Evolutionary conservation across 345 rosid species (phyloP), one percentile per base, ranked within the genome.

Genomic region (Zanthoxylum bungeanum): DNA sequence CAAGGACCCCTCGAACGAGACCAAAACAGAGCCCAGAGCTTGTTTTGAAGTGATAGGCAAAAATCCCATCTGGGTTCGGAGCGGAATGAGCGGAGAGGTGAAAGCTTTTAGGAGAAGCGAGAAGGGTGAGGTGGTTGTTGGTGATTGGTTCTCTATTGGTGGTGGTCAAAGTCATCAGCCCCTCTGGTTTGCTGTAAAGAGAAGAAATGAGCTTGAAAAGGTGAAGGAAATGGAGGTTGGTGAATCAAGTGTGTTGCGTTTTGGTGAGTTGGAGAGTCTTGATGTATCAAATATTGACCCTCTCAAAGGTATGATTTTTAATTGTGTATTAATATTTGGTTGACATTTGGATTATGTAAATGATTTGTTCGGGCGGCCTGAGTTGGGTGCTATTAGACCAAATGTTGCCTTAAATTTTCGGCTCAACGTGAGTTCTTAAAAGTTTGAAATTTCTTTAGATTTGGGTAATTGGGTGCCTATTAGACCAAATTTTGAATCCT

Each of bases 1-100:
- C 12, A 44, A 76, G 64, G 12, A 46, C 47, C 71, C 82, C 47
- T 73, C 82, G 19, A 40, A 36, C 40, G 80, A 55, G n/a, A 64
- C 73, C 51, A 69, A 67, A 58, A 40, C 31, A 24, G 74, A 75
- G 60, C 77, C 74, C 79, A 84, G 68, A 84, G 93, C 83, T 75
- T 78, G 72, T 22, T 75, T 91, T 68, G 78, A 82, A 69, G 96
- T 91, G 47, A 64, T 84, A 25, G 93, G 98, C 49, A 86, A 74
- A 77, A 93, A 91, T 69, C 96, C 93, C 9, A 60, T 89, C 9
- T 93, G 98, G 93, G 76, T 86, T 9, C 70, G 80, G 64, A 73
- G 78, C 66, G 22, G 74, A 66, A 44, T 60, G 24, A 75, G 68
- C 9, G 83, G 78, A 6, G 74, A 71, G 33, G 74, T 88, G 10